These are phyloP conservation scores for Aureobasidium uvarum DNA, from an alignment of 2,329 filamentous ascomycete species.

Conservation along the genomic window DNA sequence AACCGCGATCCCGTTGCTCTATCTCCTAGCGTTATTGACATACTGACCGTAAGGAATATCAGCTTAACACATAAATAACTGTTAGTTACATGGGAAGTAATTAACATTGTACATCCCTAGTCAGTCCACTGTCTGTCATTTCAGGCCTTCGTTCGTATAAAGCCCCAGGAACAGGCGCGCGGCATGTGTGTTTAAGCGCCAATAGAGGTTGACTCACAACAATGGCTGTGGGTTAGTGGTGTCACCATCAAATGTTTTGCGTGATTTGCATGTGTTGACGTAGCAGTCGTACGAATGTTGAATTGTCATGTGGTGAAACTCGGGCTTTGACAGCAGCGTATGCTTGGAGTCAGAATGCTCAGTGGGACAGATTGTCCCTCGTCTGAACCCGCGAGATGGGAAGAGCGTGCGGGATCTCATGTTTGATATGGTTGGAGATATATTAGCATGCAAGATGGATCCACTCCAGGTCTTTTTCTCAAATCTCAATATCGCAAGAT, in stretches of 20 bases:
- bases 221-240: not conserved
- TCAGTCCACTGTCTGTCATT: constrained; percentile 6
- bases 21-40: no score
- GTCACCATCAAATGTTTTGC: constrained; percentile 9
- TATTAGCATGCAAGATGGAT: not conserved
- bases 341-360: not conserved
- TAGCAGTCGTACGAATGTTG: constrained; percentile 19
- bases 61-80: no score
- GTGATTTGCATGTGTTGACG: constrained; percentile 13
- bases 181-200: not conserved
- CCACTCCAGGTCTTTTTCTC: not conserved
- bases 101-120: no score
- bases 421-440: constrained; percentile 7
- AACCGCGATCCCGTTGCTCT: no score
- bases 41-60: no score
- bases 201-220: not conserved
- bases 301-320: constrained; percentile 25
- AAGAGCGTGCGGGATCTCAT: not conserved
- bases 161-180: constrained; percentile 14
- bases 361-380: not conserved
- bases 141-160: not conserved
- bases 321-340: constrained; percentile 6
- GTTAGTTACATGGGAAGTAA: no score
- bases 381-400: not conserved
- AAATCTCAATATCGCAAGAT: not conserved